A percentile compares a stretch with the other conserved stretches of the same genome.
phyloP scores from a whole-genome alignment of 1,284 basidiomycete species.

The Fomitopsis betulina region DNA sequence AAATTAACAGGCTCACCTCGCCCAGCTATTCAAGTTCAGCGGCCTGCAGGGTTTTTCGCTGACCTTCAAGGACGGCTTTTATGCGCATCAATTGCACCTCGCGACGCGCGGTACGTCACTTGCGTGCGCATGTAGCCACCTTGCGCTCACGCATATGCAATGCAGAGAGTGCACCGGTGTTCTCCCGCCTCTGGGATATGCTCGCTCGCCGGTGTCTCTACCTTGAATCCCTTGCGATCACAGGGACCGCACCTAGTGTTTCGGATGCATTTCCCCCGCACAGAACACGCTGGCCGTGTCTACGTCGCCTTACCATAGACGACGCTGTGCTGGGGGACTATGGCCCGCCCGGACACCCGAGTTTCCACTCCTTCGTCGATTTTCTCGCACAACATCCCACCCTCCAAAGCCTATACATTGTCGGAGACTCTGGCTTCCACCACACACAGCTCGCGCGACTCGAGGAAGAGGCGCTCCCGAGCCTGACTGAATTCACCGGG shows the following conservation, averaged over 20 bases:
- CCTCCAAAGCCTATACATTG: slow-evolving; percentile 50
- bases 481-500: slow-evolving; percentile 53
- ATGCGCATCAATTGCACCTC: slow-evolving; percentile 48
- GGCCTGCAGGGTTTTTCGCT: slow-evolving; percentile 57
- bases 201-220: slow-evolving; percentile 55
- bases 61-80: slow-evolving; percentile 54
- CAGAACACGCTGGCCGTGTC: slow-evolving; percentile 54
- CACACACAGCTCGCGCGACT: slow-evolving; percentile 48
- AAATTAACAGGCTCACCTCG: background rate
- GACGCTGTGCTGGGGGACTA: slow-evolving; percentile 55
- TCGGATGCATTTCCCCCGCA: slow-evolving; percentile 36
- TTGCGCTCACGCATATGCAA: background rate
- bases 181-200: slow-evolving; percentile 61
- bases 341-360: slow-evolving; percentile 28
- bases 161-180: slow-evolving; percentile 34
- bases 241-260: slow-evolving; percentile 49
- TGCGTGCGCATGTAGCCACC: background rate
- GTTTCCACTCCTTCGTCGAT: slow-evolving; percentile 50
- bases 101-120: slow-evolving; percentile 43
- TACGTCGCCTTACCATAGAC: slow-evolving; percentile 53
- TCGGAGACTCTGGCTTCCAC: slow-evolving; percentile 46
- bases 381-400: slow-evolving; percentile 62
- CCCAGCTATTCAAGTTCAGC: slow-evolving; percentile 63
- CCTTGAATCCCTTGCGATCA: slow-evolving; percentile 55
- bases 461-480: slow-evolving; percentile 39